phyloP scores from a whole-genome alignment of 371 early-diverging fungal species.

The Actinomortierella wolfii region DNA sequence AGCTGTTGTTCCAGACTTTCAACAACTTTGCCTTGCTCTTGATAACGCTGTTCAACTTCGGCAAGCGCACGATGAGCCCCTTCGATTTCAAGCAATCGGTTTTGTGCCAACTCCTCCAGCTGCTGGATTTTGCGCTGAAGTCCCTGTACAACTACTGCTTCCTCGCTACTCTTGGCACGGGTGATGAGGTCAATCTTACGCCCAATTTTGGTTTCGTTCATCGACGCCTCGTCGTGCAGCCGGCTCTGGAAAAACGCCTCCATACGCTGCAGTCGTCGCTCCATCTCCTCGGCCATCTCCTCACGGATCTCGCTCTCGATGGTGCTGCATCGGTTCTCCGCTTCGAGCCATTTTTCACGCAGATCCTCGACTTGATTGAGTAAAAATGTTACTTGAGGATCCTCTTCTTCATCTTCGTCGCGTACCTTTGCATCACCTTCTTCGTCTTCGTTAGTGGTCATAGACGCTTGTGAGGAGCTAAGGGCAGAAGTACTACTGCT shows the following conservation, averaged over 20 bases:
- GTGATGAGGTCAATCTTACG: too few species aligned
- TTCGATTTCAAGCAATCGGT: too few species aligned
- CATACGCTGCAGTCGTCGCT: conserved; percentile 49
- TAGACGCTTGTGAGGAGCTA: background rate
- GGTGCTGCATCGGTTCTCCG: conserved; percentile 57
- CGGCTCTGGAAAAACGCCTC: conserved; percentile 16
- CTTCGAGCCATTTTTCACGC: conserved; percentile 59
- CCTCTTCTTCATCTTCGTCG: conserved; percentile 47
- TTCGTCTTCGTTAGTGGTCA: conserved; percentile 6
- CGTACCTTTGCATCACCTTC: too few species aligned
- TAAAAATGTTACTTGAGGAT: conserved; percentile 51
- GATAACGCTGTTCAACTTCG: too few species aligned
- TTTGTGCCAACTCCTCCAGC: too few species aligned
- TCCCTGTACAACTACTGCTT: too few species aligned
- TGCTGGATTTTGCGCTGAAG: too few species aligned
- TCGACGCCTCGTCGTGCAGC: conserved; percentile 22
- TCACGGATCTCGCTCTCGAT: conserved; percentile 62
- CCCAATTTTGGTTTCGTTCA: conserved; percentile 14
- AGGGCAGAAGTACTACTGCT: background rate
- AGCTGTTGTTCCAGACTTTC: too few species aligned
- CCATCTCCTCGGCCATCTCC: conserved; percentile 54
- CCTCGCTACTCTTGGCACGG: too few species aligned
- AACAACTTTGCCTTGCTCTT: too few species aligned
- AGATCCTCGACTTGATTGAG: conserved; percentile 53
- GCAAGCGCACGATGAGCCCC: too few species aligned